Conservation (phyloP, 2,329 filamentous ascomycete genomes). For the Ilyonectria robusta region DNA sequence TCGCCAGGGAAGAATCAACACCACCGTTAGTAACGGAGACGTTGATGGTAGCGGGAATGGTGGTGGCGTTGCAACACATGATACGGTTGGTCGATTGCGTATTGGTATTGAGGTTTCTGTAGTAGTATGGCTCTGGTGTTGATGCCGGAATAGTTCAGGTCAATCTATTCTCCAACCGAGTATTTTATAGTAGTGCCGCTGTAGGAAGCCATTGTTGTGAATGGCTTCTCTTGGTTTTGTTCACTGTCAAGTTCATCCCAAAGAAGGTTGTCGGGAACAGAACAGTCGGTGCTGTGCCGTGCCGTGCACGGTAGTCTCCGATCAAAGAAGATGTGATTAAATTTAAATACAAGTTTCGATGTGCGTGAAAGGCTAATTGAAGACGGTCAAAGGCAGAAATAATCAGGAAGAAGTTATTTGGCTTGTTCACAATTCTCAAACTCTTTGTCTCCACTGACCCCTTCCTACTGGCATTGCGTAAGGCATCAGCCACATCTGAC, state of each 20-base stretch:
- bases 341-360: too few relatives aligned
- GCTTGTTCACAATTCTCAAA: not conserved
- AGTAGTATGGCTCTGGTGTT: not conserved
- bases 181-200: too few relatives aligned
- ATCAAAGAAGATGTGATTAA: too few relatives aligned
- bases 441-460: not conserved
- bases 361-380: too few relatives aligned
- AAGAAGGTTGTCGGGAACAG: too few relatives aligned
- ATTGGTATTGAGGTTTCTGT: not conserved
- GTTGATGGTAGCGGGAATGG: not conserved
- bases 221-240: too few relatives aligned
- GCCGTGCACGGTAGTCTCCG: too few relatives aligned
- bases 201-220: too few relatives aligned
- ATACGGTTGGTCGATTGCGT: not conserved
- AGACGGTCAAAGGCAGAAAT: too few relatives aligned
- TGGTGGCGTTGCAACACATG: not conserved
- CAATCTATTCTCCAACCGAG: too few relatives aligned
- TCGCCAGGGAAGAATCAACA: not conserved
- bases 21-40: not conserved
- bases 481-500: not conserved
- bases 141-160: not conserved
- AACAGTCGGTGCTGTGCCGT: too few relatives aligned
- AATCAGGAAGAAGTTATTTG: not conserved
- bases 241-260: too few relatives aligned
- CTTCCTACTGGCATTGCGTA: not conserved